Evolutionary conservation across 2,329 filamentous ascomycete species (phyloP), one percentile per base, ranked within the genome.

Genomic region (Claviceps pazoutovae): DNA sequence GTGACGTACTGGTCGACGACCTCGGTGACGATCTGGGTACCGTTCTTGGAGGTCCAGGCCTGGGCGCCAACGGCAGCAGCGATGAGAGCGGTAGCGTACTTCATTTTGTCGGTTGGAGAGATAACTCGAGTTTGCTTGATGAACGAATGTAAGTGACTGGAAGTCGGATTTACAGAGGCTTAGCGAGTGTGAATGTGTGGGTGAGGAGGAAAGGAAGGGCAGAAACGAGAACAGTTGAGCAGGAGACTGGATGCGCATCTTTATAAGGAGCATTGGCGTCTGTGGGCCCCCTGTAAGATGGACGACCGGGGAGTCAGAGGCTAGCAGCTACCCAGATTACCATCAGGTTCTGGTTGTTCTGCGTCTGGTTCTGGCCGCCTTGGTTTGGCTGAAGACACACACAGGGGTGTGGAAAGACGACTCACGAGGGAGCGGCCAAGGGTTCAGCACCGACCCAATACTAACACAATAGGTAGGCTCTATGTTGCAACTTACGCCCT

Each of bases 1-100:
- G 84, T 88, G 70, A 77, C 81, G 73, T 79, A 79, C 53, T 72
- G 68, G 53, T 79, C 81, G 57, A 87, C 77, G 58, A 80, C 71
- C 74, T 84, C 79, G 59, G 82, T 87, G 69, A 74, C 75, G 55
- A 78, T 78, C 21, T 26, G 5, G 65, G 71, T 73, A 59, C 72
- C 71, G 67, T 76, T 75, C 62, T 63, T 55, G 57, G 56, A 56
- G 47, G 51, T 3, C 17, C 1, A 45, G 56, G 66, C 49, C 38
- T 45, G 34, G 19, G 11, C 49, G 49, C 49, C 49, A 21, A 39
- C 73, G 67, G 74, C 71, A 61, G 75, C 75, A 64, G 75, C 64
- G 59, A 76, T 61, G 65, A 71, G 67, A 62, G 74, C 74, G 65
- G 70, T 65, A 64, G 76, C 67, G 77, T 75, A 81, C 78, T 82